These are phyloP conservation scores for Diaporthe vexans DNA, from an alignment of 2,329 filamentous ascomycete genomes.

Conservation along the genomic window DNA sequence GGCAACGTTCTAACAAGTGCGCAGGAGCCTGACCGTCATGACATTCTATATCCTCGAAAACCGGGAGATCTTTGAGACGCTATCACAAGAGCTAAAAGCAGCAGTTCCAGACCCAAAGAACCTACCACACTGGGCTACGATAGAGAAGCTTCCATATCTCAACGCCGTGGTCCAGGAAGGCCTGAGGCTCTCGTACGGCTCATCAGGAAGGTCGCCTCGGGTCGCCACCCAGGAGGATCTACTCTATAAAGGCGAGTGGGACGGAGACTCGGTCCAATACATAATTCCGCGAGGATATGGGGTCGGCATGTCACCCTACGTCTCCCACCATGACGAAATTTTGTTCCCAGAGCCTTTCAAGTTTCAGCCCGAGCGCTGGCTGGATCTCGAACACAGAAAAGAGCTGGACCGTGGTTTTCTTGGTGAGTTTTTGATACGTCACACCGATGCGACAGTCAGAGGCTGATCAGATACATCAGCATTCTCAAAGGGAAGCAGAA, in stretches of 20 bases:
- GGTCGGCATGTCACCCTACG: constrained; percentile 43
- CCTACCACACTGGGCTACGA: constrained; percentile 42
- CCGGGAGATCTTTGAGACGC: not conserved
- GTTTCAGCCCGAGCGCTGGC: constrained; percentile 46
- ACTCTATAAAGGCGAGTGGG: constrained; percentile 12
- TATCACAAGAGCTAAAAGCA: constrained; percentile 16
- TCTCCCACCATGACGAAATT: constrained; percentile 45
- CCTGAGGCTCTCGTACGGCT: constrained; percentile 44
- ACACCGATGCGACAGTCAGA: not conserved
- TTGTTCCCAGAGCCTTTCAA: constrained; percentile 44
- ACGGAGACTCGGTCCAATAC: constrained; percentile 32
- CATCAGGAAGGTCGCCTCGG: constrained; percentile 40
- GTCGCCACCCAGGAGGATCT: constrained; percentile 36
- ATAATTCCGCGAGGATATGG: constrained; percentile 45
- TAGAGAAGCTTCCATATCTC: constrained; percentile 46
- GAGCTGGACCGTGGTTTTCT: constrained; percentile 43
- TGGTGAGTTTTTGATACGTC: not conserved
- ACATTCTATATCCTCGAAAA: constrained; percentile 26
- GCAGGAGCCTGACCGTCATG: constrained; percentile 11
- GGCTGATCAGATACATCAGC: not conserved
- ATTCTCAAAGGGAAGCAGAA: constrained; percentile 46
- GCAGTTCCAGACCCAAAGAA: constrained; percentile 37
- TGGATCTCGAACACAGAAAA: constrained; percentile 37
- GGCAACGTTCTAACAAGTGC: not conserved
- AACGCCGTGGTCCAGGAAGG: constrained; percentile 44